Evolutionary conservation across 2,329 filamentous ascomycete genomes (phyloP).

Genomic region (Ophiocordyceps australis): DNA sequence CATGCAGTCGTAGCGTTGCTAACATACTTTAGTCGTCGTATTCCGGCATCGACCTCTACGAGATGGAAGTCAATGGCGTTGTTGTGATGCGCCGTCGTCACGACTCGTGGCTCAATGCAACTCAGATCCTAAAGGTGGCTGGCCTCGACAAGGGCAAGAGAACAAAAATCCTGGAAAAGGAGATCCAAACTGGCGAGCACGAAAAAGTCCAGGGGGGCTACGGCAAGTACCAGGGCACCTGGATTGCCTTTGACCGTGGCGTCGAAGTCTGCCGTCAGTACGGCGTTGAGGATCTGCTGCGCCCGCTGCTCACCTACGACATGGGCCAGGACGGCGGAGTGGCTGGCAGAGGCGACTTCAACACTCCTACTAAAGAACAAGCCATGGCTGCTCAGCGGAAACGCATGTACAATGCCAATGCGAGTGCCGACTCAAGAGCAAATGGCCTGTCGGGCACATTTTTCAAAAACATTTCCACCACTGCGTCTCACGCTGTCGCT

Average conservation of each 20-base stretch:
- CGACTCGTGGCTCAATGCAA: constrained; percentile 95
- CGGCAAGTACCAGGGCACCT: constrained; percentile 97
- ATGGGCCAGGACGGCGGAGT: constrained; percentile 58
- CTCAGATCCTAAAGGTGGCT: constrained; percentile 93
- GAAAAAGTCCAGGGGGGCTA: constrained; percentile 98
- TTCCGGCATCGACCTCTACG: constrained; percentile 90
- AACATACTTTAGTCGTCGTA: constrained; percentile 48
- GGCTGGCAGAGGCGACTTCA: constrained; percentile 57
- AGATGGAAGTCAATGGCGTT: constrained; percentile 90
- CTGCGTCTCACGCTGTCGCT: constrained; percentile 80
- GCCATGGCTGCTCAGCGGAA: constrained; percentile 94
- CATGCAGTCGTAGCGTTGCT: too few relatives aligned
- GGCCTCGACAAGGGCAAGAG: constrained; percentile 95
- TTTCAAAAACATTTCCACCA: constrained; percentile 91
- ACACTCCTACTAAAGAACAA: constrained; percentile 96
- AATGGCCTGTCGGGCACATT: constrained; percentile 67
- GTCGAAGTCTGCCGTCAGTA: constrained; percentile 78
- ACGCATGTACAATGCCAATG: constrained; percentile 67
- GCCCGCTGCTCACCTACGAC: constrained; percentile 62
- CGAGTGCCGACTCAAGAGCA: constrained; percentile 43
- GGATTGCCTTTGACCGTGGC: constrained; percentile 88
- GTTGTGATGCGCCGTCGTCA: constrained; percentile 91
- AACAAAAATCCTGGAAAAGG: constrained; percentile 94
- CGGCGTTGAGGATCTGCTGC: constrained; percentile 58
- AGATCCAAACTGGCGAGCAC: constrained; percentile 89